Evolutionary conservation across 805 yeast genomes (phyloP), one percentile per base, ranked within the genome.

Genomic region (Ogataea methanolica): DNA sequence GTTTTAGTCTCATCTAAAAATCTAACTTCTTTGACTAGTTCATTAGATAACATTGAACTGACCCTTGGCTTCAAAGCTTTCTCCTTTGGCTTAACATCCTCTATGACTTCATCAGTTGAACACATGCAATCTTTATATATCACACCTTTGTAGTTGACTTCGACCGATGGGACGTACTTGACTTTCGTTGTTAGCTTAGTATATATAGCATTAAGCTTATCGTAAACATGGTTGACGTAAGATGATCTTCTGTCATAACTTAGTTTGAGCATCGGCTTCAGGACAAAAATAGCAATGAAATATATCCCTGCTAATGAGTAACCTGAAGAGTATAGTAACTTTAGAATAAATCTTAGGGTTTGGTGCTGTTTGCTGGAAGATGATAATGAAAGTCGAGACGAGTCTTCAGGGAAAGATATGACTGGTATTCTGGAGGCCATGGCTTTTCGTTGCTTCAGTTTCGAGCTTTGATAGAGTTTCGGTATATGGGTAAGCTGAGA

Each of bases 211-310:
- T 56, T 60, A 22, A 71, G 50, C 23, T 57, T 58, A 3, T 55
- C 29, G 14, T 71, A 60, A 1, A 65, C 66, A 37, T 50, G 55
- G 2, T 55, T 51, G 12, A 66, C 50, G 8, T 71, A 60, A 3
- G 68, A 69, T 2, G 57, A 43, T 39, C 82, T 61, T 51, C 78
- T 68, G 6, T 64, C 65, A 50, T 63, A 73, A 26, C 69, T 71
- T 5, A 63, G 44, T 15, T 65, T 63, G 6, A 77, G 43, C 19
- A 69, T 50, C 3, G 82, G 82, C 44, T 69, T 69, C 12, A 78
- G 42, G 4, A 66, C 55, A 6, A 68, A 51, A 15, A 71, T 59
- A 8, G 68, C 65, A 1, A 69, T 15, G 5, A 62, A 39, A 46
- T 67, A 71, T 1, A 68, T 50, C 0, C 60, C 46, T 1, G 68